phyloP scores from a whole-genome alignment of 2,329 filamentous ascomycete species.

The Tolypocladium tropicale region DNA sequence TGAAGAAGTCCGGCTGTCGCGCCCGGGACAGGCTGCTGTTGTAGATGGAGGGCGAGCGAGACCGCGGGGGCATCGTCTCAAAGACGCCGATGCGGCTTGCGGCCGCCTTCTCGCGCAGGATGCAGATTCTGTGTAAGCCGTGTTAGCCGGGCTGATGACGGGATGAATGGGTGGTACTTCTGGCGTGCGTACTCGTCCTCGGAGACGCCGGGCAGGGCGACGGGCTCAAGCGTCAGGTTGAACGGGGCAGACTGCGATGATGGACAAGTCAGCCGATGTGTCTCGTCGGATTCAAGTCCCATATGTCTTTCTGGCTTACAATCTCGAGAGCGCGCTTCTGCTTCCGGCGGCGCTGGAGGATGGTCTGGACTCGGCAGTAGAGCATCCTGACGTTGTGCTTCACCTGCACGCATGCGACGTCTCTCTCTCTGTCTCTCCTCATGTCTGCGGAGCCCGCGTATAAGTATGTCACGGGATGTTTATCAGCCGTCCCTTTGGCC shows the following conservation, averaged over 20 bases:
- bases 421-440: neutral
- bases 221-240: slow-evolving; percentile 45
- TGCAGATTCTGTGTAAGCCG: slow-evolving; percentile 28
- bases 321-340: slow-evolving; percentile 34
- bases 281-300: neutral
- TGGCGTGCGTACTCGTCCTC: slow-evolving; percentile 40
- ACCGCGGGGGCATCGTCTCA: slow-evolving; percentile 17
- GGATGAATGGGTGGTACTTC: neutral
- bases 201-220: slow-evolving; percentile 42
- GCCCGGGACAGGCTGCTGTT: slow-evolving; percentile 6
- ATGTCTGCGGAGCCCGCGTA: neutral
- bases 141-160: neutral
- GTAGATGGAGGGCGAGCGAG: slow-evolving; percentile 9
- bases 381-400: slow-evolving; percentile 33
- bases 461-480: neutral
- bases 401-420: slow-evolving; percentile 18
- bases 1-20: neutral
- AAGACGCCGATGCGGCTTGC: slow-evolving; percentile 37
- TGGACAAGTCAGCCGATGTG: slow-evolving; percentile 11
- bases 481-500: neutral
- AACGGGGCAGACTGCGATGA: slow-evolving; percentile 45
- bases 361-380: slow-evolving; percentile 32
- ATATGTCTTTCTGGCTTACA: slow-evolving; percentile 25
- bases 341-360: slow-evolving; percentile 31
- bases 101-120: slow-evolving; percentile 42